Percentiles rank a stretch among this genome's conserved stretches.
phyloP scores from a whole-genome alignment of 1,284 basidiomycete genomes.

The Coniferiporia sulphurascens region DNA sequence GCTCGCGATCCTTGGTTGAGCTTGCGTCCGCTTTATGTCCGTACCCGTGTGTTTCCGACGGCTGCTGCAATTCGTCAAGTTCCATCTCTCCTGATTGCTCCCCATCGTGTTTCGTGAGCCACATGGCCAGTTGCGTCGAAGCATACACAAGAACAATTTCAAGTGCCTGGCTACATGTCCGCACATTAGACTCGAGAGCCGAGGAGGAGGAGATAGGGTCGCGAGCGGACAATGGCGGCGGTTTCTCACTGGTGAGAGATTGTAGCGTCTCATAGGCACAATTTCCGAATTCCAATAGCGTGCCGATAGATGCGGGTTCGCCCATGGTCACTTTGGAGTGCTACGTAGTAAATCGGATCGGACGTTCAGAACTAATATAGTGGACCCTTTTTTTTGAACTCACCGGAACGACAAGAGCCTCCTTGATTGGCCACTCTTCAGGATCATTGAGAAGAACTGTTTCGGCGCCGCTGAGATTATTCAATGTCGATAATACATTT shows the following conservation, averaged over 20 bases:
- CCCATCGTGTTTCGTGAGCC: constrained; percentile 64
- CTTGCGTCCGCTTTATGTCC: constrained; percentile 24
- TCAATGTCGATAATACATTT: constrained; percentile 64
- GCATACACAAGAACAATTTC: constrained; percentile 73
- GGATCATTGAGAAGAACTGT: constrained; percentile 58
- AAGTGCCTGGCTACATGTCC: constrained; percentile 56
- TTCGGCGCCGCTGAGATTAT: constrained; percentile 68
- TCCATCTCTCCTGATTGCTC: constrained; percentile 39
- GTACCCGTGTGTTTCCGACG: constrained; percentile 32
- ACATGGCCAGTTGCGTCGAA: constrained; percentile 72
- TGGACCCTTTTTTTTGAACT: constrained; percentile 31
- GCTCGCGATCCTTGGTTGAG: constrained; percentile 35
- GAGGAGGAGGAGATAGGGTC: constrained; percentile 19
- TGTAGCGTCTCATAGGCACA: constrained; percentile 65
- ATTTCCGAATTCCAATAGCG: constrained; percentile 70
- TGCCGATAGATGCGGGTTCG: constrained; percentile 76
- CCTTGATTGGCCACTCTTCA: constrained; percentile 65
- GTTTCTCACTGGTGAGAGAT: constrained; percentile 53
- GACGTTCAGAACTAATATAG: constrained; percentile 18
- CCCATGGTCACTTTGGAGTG: constrained; percentile 76
- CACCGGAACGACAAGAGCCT: constrained; percentile 71
- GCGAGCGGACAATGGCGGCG: constrained; percentile 29
- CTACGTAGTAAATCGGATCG: constrained; percentile 34
- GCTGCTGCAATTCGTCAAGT: constrained; percentile 38
- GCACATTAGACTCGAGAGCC: constrained; percentile 41